Base-by-base conservation (phyloP, 768 basidiomycete species). In the Boletus vermiculosoides region DNA sequence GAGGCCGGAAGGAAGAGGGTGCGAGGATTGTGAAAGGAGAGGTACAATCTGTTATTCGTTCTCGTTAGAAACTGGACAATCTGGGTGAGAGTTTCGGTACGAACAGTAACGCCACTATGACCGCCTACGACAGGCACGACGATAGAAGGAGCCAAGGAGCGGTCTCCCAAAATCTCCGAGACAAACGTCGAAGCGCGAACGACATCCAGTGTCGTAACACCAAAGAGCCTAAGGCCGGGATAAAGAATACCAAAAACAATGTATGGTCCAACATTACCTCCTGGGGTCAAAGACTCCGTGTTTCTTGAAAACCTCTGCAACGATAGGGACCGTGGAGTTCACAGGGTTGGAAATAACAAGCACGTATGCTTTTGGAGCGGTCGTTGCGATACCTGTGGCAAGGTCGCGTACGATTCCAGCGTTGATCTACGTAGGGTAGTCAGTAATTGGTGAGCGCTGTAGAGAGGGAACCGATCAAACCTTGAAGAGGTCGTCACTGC, bases 301-400 rank as follows among this genome's bases (percentile, higher is more conserved):
- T 74, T 92, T 88, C 85, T 96, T 99, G 79, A 95, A 84, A 37
- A 96, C 88, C 74, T 98, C 96, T 16, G 85, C 93, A 45, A 94
- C 93, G 68, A 99, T 92, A 47, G 97, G 97, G 39, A 98, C 96
- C 39, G 97, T 98, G 42, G 96, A 98, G 84, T 99, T 98, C 71
- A 99, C 96, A 33, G 97, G 97, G 80, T 99, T 99, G 65, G 97
- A 96, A 74, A 99, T 98, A 63, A 99, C 94, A 48, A 94, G 84
- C 45, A 98, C 84, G 66, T 90, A 88, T 22, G 97, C 97, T 69
- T 94, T 94, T 57, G 96, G 96, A 42, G 85, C 84, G 48, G 76
- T 70, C 16, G 82, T 85, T 16, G 96, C 95, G 66, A 94, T 91
- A 33, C 91, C 94, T 36, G 84, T 88, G 16, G 95, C 96, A 57